Base-by-base conservation (phyloP, 2,329 filamentous ascomycete genomes). In the Sclerotiophoma versabilis region DNA sequence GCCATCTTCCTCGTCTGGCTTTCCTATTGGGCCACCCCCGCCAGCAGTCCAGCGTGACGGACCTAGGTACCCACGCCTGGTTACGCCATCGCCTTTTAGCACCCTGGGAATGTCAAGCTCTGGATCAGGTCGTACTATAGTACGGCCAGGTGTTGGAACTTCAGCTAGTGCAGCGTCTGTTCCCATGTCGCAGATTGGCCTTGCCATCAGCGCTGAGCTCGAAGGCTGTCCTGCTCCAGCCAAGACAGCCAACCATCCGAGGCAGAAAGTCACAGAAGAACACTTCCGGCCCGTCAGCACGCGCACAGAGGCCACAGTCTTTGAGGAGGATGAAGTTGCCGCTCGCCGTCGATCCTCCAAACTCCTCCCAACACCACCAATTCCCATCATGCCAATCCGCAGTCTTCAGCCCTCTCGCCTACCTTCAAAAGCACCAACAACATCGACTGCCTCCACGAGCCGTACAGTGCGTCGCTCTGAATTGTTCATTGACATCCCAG, bases 151-250 rank as follows among this genome's bases (percentile, higher is more conserved):
- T 20, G 64, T 63, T 36, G 62, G 60, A 7, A 62, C 59, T 7
- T 60, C 60, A 4, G 62, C 57, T 25, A 67, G 58, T 48, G 63
- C 62, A 9, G 58, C 29, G 56, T 66, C 25, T 59, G 20, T 55
- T 69, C 26, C 70, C 62, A 27, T 59, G 69, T 27, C 65, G 68
- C 68, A 72, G 42, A 76, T 76, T 44, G 74, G 74, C 3, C 51
- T 76, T 47, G 74, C 74, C 15, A 72, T 76, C 42, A 76, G 70
- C 41, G 68, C 69, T 5, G 72, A 75, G 51, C 48, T 70, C 9
- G 70, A 72, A 45, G 66, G 64, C 6, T 68, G 58, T 10, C 62
- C 69, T 36, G 50, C 53, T 12, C 49, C 57, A 30, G 33, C 48
- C 34, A 60, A 52, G n/a, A 23, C 54, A 9, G 53, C 59, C 42